These are phyloP conservation scores for Komagataella populi DNA, from an alignment of 805 yeast genomes.

Conservation along the genomic window DNA sequence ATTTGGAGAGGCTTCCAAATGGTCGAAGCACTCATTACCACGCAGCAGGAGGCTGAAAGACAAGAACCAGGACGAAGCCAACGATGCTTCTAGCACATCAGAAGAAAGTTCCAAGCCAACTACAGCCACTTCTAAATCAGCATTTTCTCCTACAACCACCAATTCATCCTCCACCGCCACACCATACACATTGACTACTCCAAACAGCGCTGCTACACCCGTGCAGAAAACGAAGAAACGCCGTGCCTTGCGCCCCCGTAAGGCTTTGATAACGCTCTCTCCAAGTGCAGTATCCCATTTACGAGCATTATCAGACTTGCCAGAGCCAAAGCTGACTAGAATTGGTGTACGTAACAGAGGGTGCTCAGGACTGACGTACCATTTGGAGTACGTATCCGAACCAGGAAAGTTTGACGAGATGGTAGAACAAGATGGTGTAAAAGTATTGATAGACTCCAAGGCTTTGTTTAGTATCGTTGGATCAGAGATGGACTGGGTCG, in stretches of 20 bases:
- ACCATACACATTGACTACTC: neutral
- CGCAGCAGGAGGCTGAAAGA: conserved; percentile 4
- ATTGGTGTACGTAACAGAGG: conserved; percentile 95
- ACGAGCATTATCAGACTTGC: conserved; percentile 52
- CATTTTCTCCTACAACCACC: neutral
- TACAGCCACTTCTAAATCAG: neutral
- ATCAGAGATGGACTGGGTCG: conserved; percentile 97
- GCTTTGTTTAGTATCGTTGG: conserved; percentile 94
- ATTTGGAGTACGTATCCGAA: conserved; percentile 75
- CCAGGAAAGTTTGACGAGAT: conserved; percentile 95
- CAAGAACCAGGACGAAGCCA: neutral
- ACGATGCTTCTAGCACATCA: neutral
- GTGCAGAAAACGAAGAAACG: conserved; percentile 18
- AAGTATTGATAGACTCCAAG: conserved; percentile 86
- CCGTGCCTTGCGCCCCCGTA: conserved; percentile 71
- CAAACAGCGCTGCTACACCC: neutral
- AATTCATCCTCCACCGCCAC: neutral
- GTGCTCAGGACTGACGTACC: conserved; percentile 89
- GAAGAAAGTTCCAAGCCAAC: neutral
- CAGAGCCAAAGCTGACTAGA: conserved; percentile 79
- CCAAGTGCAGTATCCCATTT: conserved; percentile 68
- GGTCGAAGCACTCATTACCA: conserved; percentile 7
- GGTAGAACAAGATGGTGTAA: conserved; percentile 87
- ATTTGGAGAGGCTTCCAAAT: conserved; percentile 1
- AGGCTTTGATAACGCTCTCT: conserved; percentile 75